phyloP scores from a whole-genome alignment of 2,329 filamentous ascomycete species.

The Trichoderma sp. region DNA sequence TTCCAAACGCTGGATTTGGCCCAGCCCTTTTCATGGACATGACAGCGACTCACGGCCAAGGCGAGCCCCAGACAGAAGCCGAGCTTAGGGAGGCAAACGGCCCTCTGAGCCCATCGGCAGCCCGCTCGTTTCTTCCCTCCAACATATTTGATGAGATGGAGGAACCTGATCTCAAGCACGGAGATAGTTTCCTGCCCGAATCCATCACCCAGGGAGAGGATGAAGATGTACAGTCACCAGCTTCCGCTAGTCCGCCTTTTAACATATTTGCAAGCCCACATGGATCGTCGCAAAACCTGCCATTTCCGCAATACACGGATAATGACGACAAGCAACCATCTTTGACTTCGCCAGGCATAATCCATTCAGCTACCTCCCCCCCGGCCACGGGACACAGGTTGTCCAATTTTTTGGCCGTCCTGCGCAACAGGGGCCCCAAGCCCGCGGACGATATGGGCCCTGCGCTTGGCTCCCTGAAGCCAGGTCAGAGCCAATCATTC shows the following conservation, averaged over 20 bases:
- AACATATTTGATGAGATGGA: slow-evolving; percentile 65
- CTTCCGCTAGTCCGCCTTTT: slow-evolving; percentile 60
- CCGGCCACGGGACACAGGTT: slow-evolving; percentile 45
- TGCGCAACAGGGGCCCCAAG: slow-evolving; percentile 66
- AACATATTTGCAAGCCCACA: slow-evolving; percentile 65
- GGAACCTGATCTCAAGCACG: slow-evolving; percentile 58
- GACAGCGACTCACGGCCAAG: slow-evolving; percentile 42
- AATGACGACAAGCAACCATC: slow-evolving; percentile 49
- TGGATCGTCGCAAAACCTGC: slow-evolving; percentile 62
- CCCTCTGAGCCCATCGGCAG: slow-evolving; percentile 72
- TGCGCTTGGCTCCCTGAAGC: slow-evolving; percentile 69
- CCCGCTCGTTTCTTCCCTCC: slow-evolving; percentile 73
- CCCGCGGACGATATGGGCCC: slow-evolving; percentile 56
- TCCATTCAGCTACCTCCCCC: slow-evolving; percentile 47
- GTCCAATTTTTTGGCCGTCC: slow-evolving; percentile 61
- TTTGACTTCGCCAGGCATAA: slow-evolving; percentile 37
- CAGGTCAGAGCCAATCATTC: slow-evolving; percentile 77
- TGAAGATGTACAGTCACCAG: slow-evolving; percentile 62
- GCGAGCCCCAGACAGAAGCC: slow-evolving; percentile 59
- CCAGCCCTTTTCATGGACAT: slow-evolving; percentile 58
- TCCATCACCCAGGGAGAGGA: slow-evolving; percentile 37
- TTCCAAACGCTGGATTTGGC: slow-evolving; percentile 56
- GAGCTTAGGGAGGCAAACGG: slow-evolving; percentile 66
- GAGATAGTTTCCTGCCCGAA: slow-evolving; percentile 41
- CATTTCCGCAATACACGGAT: slow-evolving; percentile 57